Percentiles rank a stretch among this genome's conserved stretches.
Evolutionary conservation across 108 stramenopile species (phyloP).

Genomic region (Fistulifera solaris): DNA sequence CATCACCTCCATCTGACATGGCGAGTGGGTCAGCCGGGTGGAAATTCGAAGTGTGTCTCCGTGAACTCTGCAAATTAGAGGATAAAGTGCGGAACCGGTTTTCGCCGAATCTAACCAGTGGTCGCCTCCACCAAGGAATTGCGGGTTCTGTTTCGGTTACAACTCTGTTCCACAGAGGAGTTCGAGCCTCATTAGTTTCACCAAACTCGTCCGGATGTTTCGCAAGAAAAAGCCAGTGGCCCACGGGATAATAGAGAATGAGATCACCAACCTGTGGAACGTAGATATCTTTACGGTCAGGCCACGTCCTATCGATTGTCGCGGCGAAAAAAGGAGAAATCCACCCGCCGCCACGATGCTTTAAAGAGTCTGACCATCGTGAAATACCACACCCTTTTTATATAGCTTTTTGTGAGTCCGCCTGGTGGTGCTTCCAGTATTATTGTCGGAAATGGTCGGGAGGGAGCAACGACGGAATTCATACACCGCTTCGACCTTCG

Average conservation of each 20-base stretch:
- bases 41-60: slow-evolving; percentile 39
- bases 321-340: slow-evolving; percentile 27
- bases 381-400: too few species aligned
- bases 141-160: too few species aligned
- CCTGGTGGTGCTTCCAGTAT: too few species aligned
- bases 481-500: too few species aligned
- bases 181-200: too few species aligned
- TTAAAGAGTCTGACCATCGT: slow-evolving; percentile 2
- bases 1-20: background rate
- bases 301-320: slow-evolving; percentile 34
- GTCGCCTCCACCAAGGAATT: too few species aligned
- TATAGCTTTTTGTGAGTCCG: background rate
- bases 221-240: too few species aligned
- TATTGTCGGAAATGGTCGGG: too few species aligned
- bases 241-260: slow-evolving; percentile 18
- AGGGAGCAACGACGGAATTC: too few species aligned
- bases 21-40: slow-evolving; percentile 21
- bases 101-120: too few species aligned
- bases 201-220: too few species aligned
- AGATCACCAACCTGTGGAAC: slow-evolving; percentile 46
- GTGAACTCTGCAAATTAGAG: slow-evolving; percentile 39
- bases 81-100: slow-evolving; percentile 7
- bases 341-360: slow-evolving; percentile 38
- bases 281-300: slow-evolving; percentile 9
- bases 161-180: too few species aligned